A percentile compares a stretch with the other conserved stretches of the same genome.
phyloP scores from a whole-genome alignment of 257 asterid species.

The Osmanthus fragrans region DNA sequence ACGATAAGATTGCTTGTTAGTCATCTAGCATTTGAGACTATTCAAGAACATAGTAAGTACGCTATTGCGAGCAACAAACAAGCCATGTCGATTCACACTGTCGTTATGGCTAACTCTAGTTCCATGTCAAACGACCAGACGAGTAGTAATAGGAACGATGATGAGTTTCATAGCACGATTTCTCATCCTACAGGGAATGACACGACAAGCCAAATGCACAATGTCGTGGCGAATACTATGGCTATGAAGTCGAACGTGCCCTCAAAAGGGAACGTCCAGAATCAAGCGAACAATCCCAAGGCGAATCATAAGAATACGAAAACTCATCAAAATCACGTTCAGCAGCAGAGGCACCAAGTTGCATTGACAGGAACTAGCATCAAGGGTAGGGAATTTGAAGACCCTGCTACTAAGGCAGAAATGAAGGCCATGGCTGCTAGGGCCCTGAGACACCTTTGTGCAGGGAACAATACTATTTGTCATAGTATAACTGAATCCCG shows the following conservation, averaged over 20 bases:
- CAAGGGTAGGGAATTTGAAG: slow-evolving; percentile 55
- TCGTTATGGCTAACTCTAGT: slow-evolving; percentile 58
- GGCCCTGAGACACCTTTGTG: slow-evolving; percentile 59
- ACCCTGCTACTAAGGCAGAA: slow-evolving; percentile 47
- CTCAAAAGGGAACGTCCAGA: slow-evolving; percentile 1
- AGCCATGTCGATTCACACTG: slow-evolving; percentile 51
- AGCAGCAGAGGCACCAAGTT: slow-evolving; percentile 34
- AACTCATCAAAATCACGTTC: slow-evolving; percentile 13
- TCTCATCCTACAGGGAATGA: slow-evolving; percentile 37
- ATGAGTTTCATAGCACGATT: slow-evolving; percentile 5
- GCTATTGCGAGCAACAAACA: slow-evolving; percentile 50
- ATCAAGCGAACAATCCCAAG: slow-evolving; percentile 3
- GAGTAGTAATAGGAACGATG: not conserved
- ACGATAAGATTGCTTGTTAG: slow-evolving; percentile 66
- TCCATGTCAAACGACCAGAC: slow-evolving; percentile 8
- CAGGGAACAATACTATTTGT: slow-evolving; percentile 50
- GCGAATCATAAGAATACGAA: slow-evolving; percentile 10
- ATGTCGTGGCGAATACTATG: slow-evolving; percentile 42
- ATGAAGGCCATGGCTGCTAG: slow-evolving; percentile 68
- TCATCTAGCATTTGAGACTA: slow-evolving; percentile 79
- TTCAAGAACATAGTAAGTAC: slow-evolving; percentile 77
- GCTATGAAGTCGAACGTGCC: slow-evolving; percentile 34
- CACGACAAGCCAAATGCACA: slow-evolving; percentile 44
- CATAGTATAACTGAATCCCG: slow-evolving; percentile 57
- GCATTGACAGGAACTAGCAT: slow-evolving; percentile 43